Evolutionary conservation across 768 basidiomycete genomes (phyloP), one percentile per base, ranked within the genome.

Genomic region (Hypsizygus marmoreus): DNA sequence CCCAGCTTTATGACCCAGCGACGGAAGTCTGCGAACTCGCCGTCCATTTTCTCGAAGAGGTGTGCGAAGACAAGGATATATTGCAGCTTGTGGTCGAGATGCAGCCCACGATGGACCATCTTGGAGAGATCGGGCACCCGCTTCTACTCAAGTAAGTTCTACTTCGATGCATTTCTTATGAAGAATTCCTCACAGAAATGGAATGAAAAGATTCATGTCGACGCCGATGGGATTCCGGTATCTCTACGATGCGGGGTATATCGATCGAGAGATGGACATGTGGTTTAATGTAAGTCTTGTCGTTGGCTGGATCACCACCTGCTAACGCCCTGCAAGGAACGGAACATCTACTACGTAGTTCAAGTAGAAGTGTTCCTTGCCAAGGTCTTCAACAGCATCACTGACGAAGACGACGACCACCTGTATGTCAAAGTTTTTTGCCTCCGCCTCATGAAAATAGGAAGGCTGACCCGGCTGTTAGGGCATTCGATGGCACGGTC

Each of bases 1-100:
- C 95, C 0, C 97, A 99, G 64, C 73, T 98, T 9, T 99, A 98
- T 63, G 97, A 99, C 58, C 90, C 93, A 5, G 81, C 87, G 0
- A 73, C 86, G 14, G 91, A 95, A 62, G 93, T 99, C 2, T 89
- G 91, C 59, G 87, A 93, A 68, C 74, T 91, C 50, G 93, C 97
- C 6, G 90, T 97, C 13, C 82, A 84, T 48, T 89, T 86, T 59
- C 76, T 99, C 5, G 88, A 97, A 61, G 90, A 91, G 56, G 91
- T 86, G 1, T 98, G 95, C 56, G 87, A 94, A 57, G 77, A 83
- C 9, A 80, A 84, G 54, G 88, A 90, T 30, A 81, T 88, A 16
- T 74, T 99, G 20, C 87, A 95, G 59, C 74, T 90, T 40, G 91
- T 98, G 3, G 95, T 99, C 2, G 86, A 90, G 60, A 88, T 97